Percentiles rank a stretch among this genome's conserved stretches.
Evolutionary conservation across 306 rosid genomes (phyloP).

Genomic region (Lagenaria siceraria): DNA sequence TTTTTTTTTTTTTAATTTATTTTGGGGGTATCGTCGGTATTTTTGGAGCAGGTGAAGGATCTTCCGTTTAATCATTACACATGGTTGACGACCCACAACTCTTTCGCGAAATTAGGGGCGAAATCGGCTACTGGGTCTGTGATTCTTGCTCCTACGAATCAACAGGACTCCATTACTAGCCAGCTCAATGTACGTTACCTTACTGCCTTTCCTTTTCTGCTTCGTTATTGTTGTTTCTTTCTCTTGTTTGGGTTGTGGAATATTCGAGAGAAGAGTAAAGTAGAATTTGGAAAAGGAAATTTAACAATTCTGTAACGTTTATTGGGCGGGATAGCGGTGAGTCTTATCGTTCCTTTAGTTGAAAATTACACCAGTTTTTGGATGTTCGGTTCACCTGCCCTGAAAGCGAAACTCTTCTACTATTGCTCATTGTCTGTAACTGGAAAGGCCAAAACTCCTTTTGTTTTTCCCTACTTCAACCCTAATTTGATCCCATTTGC

Average conservation of each 20-base stretch:
- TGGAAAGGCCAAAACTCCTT: neutral
- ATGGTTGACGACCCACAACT: conserved; percentile 83
- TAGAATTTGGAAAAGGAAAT: neutral
- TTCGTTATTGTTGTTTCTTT: neutral
- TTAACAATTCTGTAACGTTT: neutral
- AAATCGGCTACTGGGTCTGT: conserved; percentile 52
- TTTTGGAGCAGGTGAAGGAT: conserved; percentile 37
- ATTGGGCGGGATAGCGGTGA: neutral
- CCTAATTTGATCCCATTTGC: neutral
- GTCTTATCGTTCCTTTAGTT: neutral
- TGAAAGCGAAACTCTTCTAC: neutral
- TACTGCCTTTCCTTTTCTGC: neutral
- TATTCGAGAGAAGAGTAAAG: conserved; percentile 12
- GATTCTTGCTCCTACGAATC: conserved; percentile 56
- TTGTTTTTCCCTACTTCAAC: neutral
- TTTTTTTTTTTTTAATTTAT: neutral
- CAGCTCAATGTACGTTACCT: conserved; percentile 62
- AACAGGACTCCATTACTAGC: conserved; percentile 64
- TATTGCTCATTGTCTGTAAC: neutral
- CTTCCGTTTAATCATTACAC: conserved; percentile 79
- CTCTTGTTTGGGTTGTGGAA: conserved; percentile 13
- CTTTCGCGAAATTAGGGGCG: conserved; percentile 60
- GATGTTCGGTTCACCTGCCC: neutral
- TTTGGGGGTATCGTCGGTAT: neutral
- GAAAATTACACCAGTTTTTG: neutral